Evolutionary conservation across 768 basidiomycete genomes (phyloP).

Genomic region (Calocera cornea): DNA sequence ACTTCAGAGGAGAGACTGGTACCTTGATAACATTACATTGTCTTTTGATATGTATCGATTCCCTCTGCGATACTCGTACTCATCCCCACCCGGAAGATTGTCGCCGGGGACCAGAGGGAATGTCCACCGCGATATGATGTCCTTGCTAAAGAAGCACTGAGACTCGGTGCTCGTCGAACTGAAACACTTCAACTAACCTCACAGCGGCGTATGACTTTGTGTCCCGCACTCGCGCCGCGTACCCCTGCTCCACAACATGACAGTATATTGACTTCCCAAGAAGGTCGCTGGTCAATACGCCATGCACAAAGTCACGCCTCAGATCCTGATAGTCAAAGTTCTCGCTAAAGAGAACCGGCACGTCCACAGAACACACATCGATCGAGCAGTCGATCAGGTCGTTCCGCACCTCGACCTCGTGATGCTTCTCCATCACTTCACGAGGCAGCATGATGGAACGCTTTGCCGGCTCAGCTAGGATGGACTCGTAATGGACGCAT

Average conservation of each 20-base stretch:
- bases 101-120: constrained; percentile 94
- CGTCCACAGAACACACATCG: constrained; percentile 90
- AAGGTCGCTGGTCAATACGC: constrained; percentile 84
- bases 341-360: constrained; percentile 91
- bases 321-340: constrained; percentile 96
- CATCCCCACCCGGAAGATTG: constrained; percentile 63
- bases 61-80: constrained; percentile 78
- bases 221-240: constrained; percentile 87
- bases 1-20: constrained; percentile 15
- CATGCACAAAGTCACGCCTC: constrained; percentile 84
- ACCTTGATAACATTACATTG: constrained; percentile 75
- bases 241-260: constrained; percentile 75
- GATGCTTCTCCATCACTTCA: constrained; percentile 54
- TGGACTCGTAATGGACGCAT: constrained; percentile 73
- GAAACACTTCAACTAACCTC: constrained; percentile 37
- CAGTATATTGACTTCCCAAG: constrained; percentile 91
- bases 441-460: constrained; percentile 55
- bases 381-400: constrained; percentile 82
- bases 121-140: constrained; percentile 84
- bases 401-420: constrained; percentile 74
- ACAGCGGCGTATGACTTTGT: constrained; percentile 83
- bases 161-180: constrained; percentile 6
- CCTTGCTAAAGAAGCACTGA: constrained; percentile 46
- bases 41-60: constrained; percentile 81
- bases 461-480: constrained; percentile 54